These are phyloP conservation scores for Rhinocladiella similis DNA, from an alignment of 2,329 filamentous ascomycete genomes.

Conservation along the genomic window DNA sequence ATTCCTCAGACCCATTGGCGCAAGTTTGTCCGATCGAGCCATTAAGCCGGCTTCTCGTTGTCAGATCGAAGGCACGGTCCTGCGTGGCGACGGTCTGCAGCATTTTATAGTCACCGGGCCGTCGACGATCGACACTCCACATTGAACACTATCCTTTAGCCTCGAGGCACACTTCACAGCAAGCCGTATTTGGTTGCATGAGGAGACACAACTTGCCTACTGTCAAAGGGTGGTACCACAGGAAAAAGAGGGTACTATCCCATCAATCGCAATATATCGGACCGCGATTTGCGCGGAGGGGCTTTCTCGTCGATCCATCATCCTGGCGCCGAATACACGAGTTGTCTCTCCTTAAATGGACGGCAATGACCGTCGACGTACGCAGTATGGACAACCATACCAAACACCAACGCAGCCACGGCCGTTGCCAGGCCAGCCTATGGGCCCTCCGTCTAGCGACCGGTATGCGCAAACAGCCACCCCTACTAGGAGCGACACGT, in stretches of 20 bases:
- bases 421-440: slow-evolving; percentile 32
- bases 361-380: slow-evolving; percentile 69
- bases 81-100: neutral
- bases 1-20: neutral
- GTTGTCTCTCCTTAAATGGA: slow-evolving; percentile 61
- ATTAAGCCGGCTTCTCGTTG: neutral
- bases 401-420: slow-evolving; percentile 48
- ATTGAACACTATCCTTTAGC: neutral
- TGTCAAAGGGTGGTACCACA: slow-evolving; percentile 16
- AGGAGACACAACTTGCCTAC: slow-evolving; percentile 4
- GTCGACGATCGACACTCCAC: neutral
- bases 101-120: neutral
- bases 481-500: slow-evolving; percentile 38
- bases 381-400: slow-evolving; percentile 71
- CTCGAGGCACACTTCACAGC: neutral
- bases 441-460: slow-evolving; percentile 46
- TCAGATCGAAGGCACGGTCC: neutral
- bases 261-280: slow-evolving; percentile 1
- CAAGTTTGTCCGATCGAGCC: neutral
- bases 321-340: slow-evolving; percentile 25
- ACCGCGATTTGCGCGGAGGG: neutral
- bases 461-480: slow-evolving; percentile 46
- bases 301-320: slow-evolving; percentile 14
- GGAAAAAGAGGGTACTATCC: slow-evolving; percentile 10
- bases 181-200: slow-evolving; percentile 15